A percentile compares a stretch with the other conserved stretches of the same genome.
phyloP scores from a whole-genome alignment of 108 stramenopile genomes.

The Nannochloropsis salina region DNA sequence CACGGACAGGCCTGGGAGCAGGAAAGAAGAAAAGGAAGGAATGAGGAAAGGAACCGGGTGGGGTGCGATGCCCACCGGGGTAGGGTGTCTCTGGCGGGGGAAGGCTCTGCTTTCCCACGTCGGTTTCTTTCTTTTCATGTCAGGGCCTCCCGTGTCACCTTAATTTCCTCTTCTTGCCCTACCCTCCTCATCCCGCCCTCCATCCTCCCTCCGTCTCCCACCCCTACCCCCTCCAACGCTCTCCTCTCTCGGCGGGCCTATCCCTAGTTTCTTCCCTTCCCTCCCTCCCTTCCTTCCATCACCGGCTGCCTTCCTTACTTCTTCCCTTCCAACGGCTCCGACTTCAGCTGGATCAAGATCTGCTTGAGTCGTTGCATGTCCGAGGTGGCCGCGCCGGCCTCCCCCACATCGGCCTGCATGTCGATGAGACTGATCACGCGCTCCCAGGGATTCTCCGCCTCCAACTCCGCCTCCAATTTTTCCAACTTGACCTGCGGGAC shows the following conservation, averaged over 20 bases:
- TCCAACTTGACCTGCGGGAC: constrained; percentile 36
- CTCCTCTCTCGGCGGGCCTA: neutral
- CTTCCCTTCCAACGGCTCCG: neutral
- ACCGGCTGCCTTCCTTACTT: neutral
- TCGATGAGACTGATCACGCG: constrained; percentile 33
- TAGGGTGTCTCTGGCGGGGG: too few species aligned
- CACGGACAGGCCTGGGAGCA: too few species aligned
- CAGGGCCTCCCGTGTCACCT: neutral
- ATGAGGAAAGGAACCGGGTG: too few species aligned
- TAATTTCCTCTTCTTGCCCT: neutral
- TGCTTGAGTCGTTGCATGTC: constrained; percentile 13
- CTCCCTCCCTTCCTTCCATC: neutral
- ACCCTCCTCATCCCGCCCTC: neutral
- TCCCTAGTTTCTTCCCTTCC: neutral
- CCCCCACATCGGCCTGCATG: neutral
- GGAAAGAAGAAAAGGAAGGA: too few species aligned
- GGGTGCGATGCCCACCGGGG: too few species aligned
- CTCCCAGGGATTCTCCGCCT: constrained; percentile 47
- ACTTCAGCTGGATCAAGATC: neutral
- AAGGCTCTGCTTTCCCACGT: neutral
- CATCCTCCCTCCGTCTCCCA: neutral
- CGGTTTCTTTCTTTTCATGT: neutral
- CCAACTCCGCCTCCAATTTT: constrained; percentile 42
- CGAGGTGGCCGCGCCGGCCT: neutral
- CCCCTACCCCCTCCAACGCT: too few species aligned